Percentiles rank a stretch among this genome's conserved stretches.
Evolutionary conservation across 805 yeast species (phyloP).

Genomic region (Yarrowia bubula): DNA sequence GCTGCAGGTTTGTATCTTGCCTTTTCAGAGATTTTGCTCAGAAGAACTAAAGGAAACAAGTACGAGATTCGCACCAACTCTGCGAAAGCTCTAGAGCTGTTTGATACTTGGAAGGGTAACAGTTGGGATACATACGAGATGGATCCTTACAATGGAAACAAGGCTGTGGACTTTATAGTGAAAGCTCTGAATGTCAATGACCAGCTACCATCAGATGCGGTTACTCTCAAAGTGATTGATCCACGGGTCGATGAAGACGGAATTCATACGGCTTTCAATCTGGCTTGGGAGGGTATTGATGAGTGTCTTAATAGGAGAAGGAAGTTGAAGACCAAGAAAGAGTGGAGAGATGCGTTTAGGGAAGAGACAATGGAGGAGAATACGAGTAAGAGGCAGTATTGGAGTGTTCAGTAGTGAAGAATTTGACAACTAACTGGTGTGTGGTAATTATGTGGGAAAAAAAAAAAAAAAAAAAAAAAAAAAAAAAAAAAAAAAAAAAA

Average conservation of each 20-base stretch:
- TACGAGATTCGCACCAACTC: conserved; percentile 3
- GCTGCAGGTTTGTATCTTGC: not conserved
- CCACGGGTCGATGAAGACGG: not conserved
- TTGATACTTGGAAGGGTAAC: not conserved
- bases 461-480: too few species aligned
- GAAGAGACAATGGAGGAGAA: not conserved
- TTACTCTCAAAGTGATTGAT: not conserved
- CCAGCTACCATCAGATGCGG: not conserved
- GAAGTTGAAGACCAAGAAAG: not conserved
- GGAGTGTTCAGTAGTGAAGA: too few species aligned
- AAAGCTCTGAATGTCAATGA: not conserved
- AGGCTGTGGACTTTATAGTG: not conserved
- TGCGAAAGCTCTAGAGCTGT: not conserved
- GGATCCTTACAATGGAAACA: conserved; percentile 7
- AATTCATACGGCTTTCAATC: not conserved
- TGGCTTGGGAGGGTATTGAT: conserved; percentile 1
- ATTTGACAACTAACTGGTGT: too few species aligned
- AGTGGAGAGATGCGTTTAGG: not conserved
- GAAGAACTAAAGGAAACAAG: not conserved
- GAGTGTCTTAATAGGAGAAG: not conserved
- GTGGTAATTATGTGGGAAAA: too few species aligned
- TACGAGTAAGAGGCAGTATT: too few species aligned
- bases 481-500: too few species aligned
- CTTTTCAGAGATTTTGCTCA: not conserved
- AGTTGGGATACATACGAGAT: not conserved